Base-by-base conservation (phyloP, 352 stramenopile species). In the Phytopythium oedochilum region DNA sequence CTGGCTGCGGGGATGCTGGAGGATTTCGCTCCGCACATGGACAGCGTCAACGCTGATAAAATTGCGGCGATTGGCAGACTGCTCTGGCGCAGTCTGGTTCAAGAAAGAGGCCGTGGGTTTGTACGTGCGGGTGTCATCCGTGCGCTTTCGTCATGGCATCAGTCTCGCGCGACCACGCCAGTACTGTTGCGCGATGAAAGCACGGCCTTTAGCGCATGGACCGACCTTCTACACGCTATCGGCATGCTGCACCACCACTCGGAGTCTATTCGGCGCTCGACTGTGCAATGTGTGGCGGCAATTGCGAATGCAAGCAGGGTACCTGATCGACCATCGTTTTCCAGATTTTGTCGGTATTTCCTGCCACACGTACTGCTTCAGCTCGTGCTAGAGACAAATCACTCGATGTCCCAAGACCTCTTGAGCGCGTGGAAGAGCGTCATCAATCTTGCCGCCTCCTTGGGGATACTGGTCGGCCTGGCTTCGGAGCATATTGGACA, bases 341-440 rank as follows among this genome's bases (percentile, higher is more conserved):
- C 52, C 6, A 31, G 38, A 15, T 78, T 78, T 60, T 53, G 46
- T 40, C 28, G 49, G 40, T 65, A 56, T 14, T 55, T 88, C 35
- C 52, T 89, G 23, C 63, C 83, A 1, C 83, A 83, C 60, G 23
- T 93, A 20, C 38, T 93, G 34, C 60, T 88, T 23, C 83, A 93
- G 51, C 11, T 92, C 10, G 47, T 90, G 44, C 40, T 68, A 15
- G 83, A 90, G 55, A 53, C 68, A 11, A 54, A 82, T 10, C 45
- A 71, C 2, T 31, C 44, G 8, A 38, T 74, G 17, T 60, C 64
- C 35, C 46, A 55, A 42, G 68, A 53, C 5, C 39, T 90, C 22
- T 34, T 78, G 42, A 38, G 47, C 17, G 55, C 60, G 2, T 93
- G 78, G 80, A 73, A 78, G 64, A 46, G 46, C 10, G 53, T 75